A percentile compares a stretch with the other conserved stretches of the same genome.
Conservation (phyloP, 495 filamentous ascomycete genomes). For the Annulohypoxylon nitens region DNA sequence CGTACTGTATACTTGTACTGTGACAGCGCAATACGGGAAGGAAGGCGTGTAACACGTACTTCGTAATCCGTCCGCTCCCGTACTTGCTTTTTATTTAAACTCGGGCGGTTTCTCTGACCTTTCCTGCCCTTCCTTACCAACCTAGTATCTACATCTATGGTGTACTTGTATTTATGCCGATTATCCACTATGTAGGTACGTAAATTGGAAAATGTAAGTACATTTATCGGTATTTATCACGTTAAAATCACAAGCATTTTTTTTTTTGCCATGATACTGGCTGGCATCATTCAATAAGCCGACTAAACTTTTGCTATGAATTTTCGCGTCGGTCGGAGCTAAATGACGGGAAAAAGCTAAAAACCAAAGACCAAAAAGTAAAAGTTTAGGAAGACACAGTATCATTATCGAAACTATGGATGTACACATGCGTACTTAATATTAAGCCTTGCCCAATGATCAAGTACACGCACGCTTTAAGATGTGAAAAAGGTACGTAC, state of each 20-base stretch:
- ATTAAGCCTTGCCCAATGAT: too few species aligned
- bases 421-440: too few species aligned
- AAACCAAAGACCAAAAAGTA: constrained; percentile 21
- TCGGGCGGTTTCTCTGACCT: constrained; percentile 1
- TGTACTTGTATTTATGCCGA: background rate
- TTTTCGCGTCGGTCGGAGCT: constrained; percentile 23
- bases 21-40: constrained; percentile 42
- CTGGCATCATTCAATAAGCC: constrained; percentile 19
- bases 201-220: background rate
- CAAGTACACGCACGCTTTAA: constrained; percentile 13
- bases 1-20: constrained; percentile 48
- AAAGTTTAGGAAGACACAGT: background rate
- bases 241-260: background rate
- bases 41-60: constrained; percentile 39
- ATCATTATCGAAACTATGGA: too few species aligned
- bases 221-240: background rate
- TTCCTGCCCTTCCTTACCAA: background rate
- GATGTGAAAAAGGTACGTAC: constrained; percentile 18
- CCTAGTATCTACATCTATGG: background rate
- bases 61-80: constrained; percentile 37
- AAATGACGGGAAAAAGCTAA: constrained; percentile 24
- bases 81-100: constrained; percentile 29
- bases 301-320: constrained; percentile 13
- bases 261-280: background rate
- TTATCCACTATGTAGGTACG: background rate